A percentile compares a stretch with the other conserved stretches of the same genome.
These are phyloP conservation scores for Apiosordaria backusii DNA, from an alignment of 495 filamentous ascomycete genomes.

Conservation along the genomic window DNA sequence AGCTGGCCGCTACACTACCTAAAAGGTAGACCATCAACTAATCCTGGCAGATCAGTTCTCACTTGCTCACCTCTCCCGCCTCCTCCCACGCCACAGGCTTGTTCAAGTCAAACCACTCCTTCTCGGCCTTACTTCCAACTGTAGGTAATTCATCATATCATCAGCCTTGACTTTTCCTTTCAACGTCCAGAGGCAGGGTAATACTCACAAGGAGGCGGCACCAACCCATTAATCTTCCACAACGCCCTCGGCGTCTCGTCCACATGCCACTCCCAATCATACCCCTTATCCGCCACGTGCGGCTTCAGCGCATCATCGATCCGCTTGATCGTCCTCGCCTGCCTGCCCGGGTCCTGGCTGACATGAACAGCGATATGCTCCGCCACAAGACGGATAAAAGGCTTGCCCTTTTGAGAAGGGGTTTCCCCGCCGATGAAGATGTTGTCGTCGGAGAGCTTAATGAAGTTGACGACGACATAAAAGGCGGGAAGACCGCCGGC, in stretches of 20 bases:
- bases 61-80: neutral
- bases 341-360: neutral
- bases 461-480: slow-evolving; percentile 38
- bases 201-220: slow-evolving; percentile 3
- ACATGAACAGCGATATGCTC: slow-evolving; percentile 34
- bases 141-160: neutral
- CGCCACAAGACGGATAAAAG: slow-evolving; percentile 34
- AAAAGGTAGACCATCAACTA: no score
- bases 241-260: slow-evolving; percentile 21
- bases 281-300: slow-evolving; percentile 35
- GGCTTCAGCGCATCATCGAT: slow-evolving; percentile 28
- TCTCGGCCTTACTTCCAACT: neutral
- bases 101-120: neutral
- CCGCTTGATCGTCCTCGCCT: neutral
- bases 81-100: neutral
- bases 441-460: slow-evolving; percentile 20
- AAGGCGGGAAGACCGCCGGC: slow-evolving; percentile 35
- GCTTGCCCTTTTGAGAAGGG: slow-evolving; percentile 13
- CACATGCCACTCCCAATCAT: slow-evolving; percentile 39
- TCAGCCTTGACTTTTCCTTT: neutral
- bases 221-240: slow-evolving; percentile 1
- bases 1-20: no score
- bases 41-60: neutral
- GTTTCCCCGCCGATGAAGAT: slow-evolving; percentile 32
- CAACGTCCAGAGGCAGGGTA: neutral